Evolutionary conservation across 2,329 filamentous ascomycete genomes (phyloP), one percentile per base, ranked within the genome.

Genomic region (Arthrobotrys conoides): DNA sequence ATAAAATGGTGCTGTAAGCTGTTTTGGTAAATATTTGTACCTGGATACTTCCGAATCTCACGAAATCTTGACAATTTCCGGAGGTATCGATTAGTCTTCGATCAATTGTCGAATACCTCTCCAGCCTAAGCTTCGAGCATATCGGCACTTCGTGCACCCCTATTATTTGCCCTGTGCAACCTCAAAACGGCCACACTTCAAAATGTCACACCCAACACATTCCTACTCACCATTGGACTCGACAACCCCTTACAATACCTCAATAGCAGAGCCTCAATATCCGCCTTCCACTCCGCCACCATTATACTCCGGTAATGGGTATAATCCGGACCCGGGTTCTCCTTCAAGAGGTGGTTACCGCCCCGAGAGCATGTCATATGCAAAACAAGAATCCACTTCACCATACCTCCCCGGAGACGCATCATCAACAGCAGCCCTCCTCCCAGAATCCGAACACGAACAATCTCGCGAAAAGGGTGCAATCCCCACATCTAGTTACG

Each of bases 191-290:
- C 10, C 20, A 51, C 16, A 2, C n/a, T 20, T 14, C 22, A 78
- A 72, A 72, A 78, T 78, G 75, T 68, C 36, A 73, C 75, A 69
- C 55, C 27, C 75, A 78, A 78, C 75, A 65, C 75, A 78, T 44
- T 57, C 67, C 20, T 73, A 73, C 18, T 18, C 41, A 22, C 61
- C 73, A 6, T 9, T 66, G n/a, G 44, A 75, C n/a, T n/a, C 53
- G 4, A 49, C 57, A 22, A 49, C 38, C 30, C 48, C 30, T 24
- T 27, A 68, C 20, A 27, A 41, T 30, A 49, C 27, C 27, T 30
- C 27, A 30, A 30, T 30, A 30, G 27, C 36, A 20, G 66, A 59
- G 10, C 10, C 66, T 33, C 38, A 44, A 33, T 55, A 65, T 18
- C 10, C 30, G 5, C 59, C 61, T 27, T 61, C 72, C 0, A 30